A percentile compares a stretch with the other conserved stretches of the same genome.
These are phyloP conservation scores for Tillandsia leiboldiana DNA, from an alignment of 176 grass and related monocot genomes.

Conservation along the genomic window DNA sequence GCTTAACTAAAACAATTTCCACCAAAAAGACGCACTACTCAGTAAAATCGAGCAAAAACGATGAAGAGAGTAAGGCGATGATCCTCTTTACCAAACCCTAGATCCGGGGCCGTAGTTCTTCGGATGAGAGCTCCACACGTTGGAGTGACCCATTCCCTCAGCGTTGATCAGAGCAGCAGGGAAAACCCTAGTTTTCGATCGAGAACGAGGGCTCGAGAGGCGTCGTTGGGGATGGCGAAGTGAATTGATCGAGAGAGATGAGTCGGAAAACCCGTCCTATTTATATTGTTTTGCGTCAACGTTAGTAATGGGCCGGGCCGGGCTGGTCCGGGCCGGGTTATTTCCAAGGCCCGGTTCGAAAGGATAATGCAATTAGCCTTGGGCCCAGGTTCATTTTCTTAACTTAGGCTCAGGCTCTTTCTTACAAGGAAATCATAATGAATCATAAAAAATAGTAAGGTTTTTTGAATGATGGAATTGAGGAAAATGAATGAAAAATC, in stretches of 20 bases:
- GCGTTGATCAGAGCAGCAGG: not conserved
- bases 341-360: too few relatives aligned
- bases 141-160: constrained; percentile 52
- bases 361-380: too few relatives aligned
- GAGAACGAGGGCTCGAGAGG: not conserved
- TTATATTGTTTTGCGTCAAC: not conserved
- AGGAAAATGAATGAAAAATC: too few relatives aligned
- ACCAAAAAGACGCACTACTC: too few relatives aligned
- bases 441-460: too few relatives aligned
- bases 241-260: not conserved
- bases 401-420: too few relatives aligned
- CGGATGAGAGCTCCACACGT: constrained; percentile 84
- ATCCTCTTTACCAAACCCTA: constrained; percentile 36
- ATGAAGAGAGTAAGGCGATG: not conserved
- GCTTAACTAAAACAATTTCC: too few relatives aligned
- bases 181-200: not conserved
- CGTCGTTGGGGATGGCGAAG: not conserved
- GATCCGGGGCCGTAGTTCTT: constrained; percentile 75
- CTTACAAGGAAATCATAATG: too few relatives aligned
- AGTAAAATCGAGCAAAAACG: not conserved
- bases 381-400: too few relatives aligned
- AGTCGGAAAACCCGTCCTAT: not conserved
- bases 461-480: too few relatives aligned
- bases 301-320: too few relatives aligned
- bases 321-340: too few relatives aligned